Evolutionary conservation across 768 basidiomycete genomes (phyloP), one percentile per base, ranked within the genome.

Genomic region (Suillus cothurnatus): DNA sequence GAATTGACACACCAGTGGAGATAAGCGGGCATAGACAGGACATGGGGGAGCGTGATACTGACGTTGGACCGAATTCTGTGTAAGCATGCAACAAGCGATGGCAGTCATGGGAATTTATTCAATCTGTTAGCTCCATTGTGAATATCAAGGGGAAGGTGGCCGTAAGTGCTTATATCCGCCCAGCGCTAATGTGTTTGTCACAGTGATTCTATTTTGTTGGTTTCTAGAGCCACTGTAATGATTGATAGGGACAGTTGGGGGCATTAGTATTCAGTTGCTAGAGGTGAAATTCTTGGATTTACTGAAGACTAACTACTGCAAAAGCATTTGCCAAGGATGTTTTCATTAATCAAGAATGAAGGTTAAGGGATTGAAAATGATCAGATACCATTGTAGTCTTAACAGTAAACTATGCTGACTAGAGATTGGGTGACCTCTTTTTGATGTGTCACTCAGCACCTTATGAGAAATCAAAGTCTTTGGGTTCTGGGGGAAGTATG

Each of bases 401-500:
- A 88, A 88, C 88, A 86, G 86, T 89, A 89, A 89, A 88, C 88
- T 84, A 89, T 89, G 88, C 87, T 84, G 83, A 88, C 88, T 87
- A 87, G 87, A 86, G 85, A 88, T 88, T 82, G 83, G 86, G 80
- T 80, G 80, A 87, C 78, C 85, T 86, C 85, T 83, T 82, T 82
- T 82, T 82, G 74, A 85, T 88, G 87, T 85, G 84, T 88, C 80
- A 81, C 80, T 88, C 84, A 82, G 88, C 87, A 88, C 88, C 88
- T 89, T 89, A 86, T 84, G 84, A 88, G 88, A 90, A 90, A 90
- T 88, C 88, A 89, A 89, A 90, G 89, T 89, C 86, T 90, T 90
- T 89, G 88, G 89, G 89, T 89, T 91, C 86, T 83, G 86, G 87
- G 38, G 89, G 41, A 8, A 21, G 41, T 43, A 43, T 43, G 41